Conservation (phyloP, 805 yeast genomes). For the Starmerella scarabaei region DNA sequence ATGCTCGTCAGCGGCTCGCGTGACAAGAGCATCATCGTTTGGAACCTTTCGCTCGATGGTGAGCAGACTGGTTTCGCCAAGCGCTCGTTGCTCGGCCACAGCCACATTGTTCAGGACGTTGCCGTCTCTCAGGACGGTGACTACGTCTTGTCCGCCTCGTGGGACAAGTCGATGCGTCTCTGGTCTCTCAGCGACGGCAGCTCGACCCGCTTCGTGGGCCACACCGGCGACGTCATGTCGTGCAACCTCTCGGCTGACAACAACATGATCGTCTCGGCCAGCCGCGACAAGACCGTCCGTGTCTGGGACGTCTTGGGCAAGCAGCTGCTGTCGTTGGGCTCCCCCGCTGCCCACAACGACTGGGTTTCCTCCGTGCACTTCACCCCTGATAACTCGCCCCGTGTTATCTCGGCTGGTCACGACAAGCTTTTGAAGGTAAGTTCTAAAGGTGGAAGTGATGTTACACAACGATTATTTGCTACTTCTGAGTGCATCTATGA, state of each 20-base stretch:
- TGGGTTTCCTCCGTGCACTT: conserved; percentile 98
- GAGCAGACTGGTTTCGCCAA: conserved; percentile 96
- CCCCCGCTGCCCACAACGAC: conserved; percentile 77
- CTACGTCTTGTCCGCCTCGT: conserved; percentile 95
- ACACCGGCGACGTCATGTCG: conserved; percentile 92
- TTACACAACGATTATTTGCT: conserved; percentile 85
- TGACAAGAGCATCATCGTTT: conserved; percentile 95
- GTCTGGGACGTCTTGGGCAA: conserved; percentile 99
- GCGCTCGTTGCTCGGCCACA: conserved; percentile 95
- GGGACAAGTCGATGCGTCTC: conserved; percentile 98
- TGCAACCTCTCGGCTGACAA: conserved; percentile 93
- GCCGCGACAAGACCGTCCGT: conserved; percentile 79
- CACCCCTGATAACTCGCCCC: conserved; percentile 53
- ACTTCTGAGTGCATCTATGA: conserved; percentile 88
- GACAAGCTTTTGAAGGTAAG: conserved; percentile 98
- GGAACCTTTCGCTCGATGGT: conserved; percentile 95
- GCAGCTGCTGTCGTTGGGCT: conserved; percentile 75
- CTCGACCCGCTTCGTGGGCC: conserved; percentile 93
- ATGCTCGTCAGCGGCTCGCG: conserved; percentile 95
- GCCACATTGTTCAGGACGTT: conserved; percentile 97
- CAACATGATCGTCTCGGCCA: conserved; percentile 96
- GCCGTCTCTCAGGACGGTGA: conserved; percentile 96
- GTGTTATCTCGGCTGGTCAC: conserved; percentile 94
- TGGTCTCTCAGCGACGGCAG: conserved; percentile 96
- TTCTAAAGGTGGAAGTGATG: conserved; percentile 40